These are phyloP conservation scores for Penicillium capsulatum DNA, from an alignment of 2,329 filamentous ascomycete genomes.

Conservation along the genomic window DNA sequence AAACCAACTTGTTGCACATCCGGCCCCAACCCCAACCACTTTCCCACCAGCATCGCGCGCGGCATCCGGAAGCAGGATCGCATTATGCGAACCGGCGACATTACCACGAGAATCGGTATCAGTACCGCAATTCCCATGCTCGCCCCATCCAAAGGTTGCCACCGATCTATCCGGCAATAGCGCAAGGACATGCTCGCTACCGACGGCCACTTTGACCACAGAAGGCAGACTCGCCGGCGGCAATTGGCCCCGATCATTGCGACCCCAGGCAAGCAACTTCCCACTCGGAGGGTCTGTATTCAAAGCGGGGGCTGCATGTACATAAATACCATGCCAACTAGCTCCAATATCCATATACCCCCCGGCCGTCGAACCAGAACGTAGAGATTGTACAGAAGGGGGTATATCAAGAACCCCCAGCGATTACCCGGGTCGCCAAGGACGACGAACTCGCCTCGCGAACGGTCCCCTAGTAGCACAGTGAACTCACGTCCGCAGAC, in stretches of 20 bases:
- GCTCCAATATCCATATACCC: conserved; percentile 55
- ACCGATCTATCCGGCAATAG: conserved; percentile 63
- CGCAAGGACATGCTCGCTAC: conserved; percentile 85
- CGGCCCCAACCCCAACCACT: conserved; percentile 67
- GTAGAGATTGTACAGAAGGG: conserved; percentile 3
- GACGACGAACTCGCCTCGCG: conserved; percentile 58
- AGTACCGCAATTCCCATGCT: conserved; percentile 92
- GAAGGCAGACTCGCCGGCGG: conserved; percentile 59
- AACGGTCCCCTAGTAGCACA: conserved; percentile 57
- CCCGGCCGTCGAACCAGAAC: background rate
- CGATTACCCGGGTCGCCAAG: conserved; percentile 65
- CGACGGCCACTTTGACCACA: conserved; percentile 65
- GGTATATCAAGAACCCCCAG: conserved; percentile 62
- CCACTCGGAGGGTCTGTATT: conserved; percentile 29
- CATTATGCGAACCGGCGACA: conserved; percentile 66
- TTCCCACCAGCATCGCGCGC: conserved; percentile 36
- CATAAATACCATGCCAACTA: conserved; percentile 77
- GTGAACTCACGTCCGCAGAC: conserved; percentile 86
- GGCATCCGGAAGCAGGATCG: conserved; percentile 57
- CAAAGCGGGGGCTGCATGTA: conserved; percentile 45
- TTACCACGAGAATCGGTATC: conserved; percentile 58
- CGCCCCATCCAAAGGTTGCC: conserved; percentile 91
- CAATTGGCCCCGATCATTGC: conserved; percentile 80
- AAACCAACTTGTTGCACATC: conserved; percentile 86
- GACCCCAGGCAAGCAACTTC: conserved; percentile 68